Evolutionary conservation across 441 rosid species (phyloP), one percentile per base, ranked within the genome.

Genomic region (Pelargonium fulgidum): DNA sequence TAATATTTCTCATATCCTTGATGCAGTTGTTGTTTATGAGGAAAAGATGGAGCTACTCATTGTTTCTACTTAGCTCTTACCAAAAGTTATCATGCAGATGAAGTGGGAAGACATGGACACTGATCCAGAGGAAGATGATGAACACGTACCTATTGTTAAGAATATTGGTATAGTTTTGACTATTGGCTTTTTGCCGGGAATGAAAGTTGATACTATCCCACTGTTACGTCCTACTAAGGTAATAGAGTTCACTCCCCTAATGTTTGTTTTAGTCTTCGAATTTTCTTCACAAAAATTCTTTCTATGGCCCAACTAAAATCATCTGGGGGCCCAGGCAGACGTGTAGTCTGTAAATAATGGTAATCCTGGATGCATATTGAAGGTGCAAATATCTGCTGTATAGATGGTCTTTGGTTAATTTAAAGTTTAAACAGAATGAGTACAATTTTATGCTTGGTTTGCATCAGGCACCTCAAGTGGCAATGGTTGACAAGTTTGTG

Each of bases 121-220:
- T 62, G 62, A 39, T 44, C 42, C 62, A 33, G 67, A 39, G 22
- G 67, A 33, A 65, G 66, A 62, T 39, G 68, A n/a, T 48, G 79
- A 59, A 20, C 61, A 12, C 41, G 11, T 9, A 13, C 47, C 39
- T 11, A 24, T 16, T 66, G 59, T 13, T 66, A 16, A 44, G 67
- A 68, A 14, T 26, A 22, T 20, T 26, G 91, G 92, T 67, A 76
- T 91, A 11, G 72, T 79, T 36, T 76, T 93, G 82, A 89, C 96
- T 1, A 79, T 93, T 50, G 97, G 96, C 59, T 91, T 77, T 78
- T 56, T 90, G 14, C 98, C 98, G 2, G 98, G 98, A 73, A 66
- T 89, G 17, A 87, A 85, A 78, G 98, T 89, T 54, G 93, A 87
- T 24, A 88, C 72, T 59, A 73, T 93, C 79, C 89, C 96, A 20